These are phyloP conservation scores for Erodium texanum DNA, from an alignment of 441 rosid genomes.

Conservation along the genomic window DNA sequence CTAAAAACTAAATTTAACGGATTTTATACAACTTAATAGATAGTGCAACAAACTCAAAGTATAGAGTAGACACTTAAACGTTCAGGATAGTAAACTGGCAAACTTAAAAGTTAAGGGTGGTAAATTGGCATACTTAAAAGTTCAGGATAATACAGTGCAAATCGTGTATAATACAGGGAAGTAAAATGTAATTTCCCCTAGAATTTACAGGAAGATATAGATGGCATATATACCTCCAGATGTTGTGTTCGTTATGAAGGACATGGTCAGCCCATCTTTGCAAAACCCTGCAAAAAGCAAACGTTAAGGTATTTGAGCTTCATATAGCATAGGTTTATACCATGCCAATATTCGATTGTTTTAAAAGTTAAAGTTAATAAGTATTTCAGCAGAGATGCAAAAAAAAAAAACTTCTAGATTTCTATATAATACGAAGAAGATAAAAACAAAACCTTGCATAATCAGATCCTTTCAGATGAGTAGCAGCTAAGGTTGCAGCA, in stretches of 20 bases:
- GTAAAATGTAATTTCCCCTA: too few relatives aligned
- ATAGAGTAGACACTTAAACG: too few relatives aligned
- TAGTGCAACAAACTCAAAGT: too few relatives aligned
- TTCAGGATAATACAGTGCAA: too few relatives aligned
- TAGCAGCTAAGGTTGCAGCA: constrained; percentile 95
- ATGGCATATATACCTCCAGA: constrained; percentile 65
- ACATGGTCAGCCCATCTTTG: constrained; percentile 90
- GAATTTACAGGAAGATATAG: not conserved
- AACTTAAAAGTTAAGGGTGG: too few relatives aligned
- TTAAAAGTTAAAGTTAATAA: not conserved
- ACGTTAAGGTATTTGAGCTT: too few relatives aligned
- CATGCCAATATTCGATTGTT: not conserved
- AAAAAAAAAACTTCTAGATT: not conserved
- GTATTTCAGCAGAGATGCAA: not conserved
- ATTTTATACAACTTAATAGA: too few relatives aligned
- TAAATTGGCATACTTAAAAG: too few relatives aligned
- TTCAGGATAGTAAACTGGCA: too few relatives aligned
- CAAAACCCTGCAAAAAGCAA: constrained; percentile 47
- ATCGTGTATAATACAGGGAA: too few relatives aligned
- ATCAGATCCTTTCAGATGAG: constrained; percentile 91
- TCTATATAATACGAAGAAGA: too few relatives aligned
- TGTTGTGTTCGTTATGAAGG: constrained; percentile 65
- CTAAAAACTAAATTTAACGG: too few relatives aligned
- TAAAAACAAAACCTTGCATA: constrained; percentile 66
- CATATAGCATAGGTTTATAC: not conserved